phyloP scores from a whole-genome alignment of 768 basidiomycete species.

The Lactarius psammicola region DNA sequence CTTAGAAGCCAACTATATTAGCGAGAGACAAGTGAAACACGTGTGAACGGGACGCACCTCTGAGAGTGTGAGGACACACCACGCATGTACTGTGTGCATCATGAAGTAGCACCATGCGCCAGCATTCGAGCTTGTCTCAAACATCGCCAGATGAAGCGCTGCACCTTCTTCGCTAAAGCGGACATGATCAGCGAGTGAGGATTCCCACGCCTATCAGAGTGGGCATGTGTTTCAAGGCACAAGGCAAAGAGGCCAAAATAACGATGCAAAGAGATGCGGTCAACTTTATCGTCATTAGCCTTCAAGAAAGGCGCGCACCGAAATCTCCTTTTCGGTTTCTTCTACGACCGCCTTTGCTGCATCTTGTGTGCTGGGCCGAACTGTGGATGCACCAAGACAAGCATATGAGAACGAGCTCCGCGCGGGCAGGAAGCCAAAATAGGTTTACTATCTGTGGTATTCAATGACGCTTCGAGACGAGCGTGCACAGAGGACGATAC shows the following conservation, averaged over 20 bases:
- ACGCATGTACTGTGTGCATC: conserved; percentile 73
- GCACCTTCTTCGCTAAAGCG: conserved; percentile 69
- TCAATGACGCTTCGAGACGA: conserved; percentile 54
- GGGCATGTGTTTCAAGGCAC: neutral
- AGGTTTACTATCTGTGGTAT: conserved; percentile 45
- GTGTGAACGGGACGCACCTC: conserved; percentile 46
- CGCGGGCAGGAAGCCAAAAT: conserved; percentile 1
- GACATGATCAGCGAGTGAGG: conserved; percentile 66
- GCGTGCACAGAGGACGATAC: conserved; percentile 63
- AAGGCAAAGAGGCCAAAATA: conserved; percentile 1
- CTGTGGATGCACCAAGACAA: neutral
- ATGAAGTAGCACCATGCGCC: conserved; percentile 81
- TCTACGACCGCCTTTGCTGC: conserved; percentile 15
- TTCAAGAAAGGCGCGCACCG: conserved; percentile 17
- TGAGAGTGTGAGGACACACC: conserved; percentile 60
- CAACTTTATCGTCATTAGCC: neutral
- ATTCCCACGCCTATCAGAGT: conserved; percentile 56
- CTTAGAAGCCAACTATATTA: conserved; percentile 6
- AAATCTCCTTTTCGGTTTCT: conserved; percentile 23
- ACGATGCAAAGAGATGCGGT: neutral
- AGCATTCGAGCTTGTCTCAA: conserved; percentile 73
- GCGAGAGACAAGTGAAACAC: neutral
- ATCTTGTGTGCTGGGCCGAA: conserved; percentile 4
- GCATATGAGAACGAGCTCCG: conserved; percentile 3
- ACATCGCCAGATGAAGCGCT: conserved; percentile 67